These are phyloP conservation scores for Pinus taeda DNA, from an alignment of 75 land plant genomes.

Conservation along the genomic window DNA sequence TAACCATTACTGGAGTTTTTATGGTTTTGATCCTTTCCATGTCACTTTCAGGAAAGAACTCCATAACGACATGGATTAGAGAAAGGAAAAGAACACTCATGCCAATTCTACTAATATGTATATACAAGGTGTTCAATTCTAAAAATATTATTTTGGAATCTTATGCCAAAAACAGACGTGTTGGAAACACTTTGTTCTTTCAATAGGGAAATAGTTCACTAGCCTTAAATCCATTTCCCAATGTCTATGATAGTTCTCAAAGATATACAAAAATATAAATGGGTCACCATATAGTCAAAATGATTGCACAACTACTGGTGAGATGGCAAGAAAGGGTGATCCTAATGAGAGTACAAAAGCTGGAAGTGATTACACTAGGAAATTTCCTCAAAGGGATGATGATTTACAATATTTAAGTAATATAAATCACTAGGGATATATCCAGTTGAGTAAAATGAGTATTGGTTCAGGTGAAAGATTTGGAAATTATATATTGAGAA, in stretches of 20 bases:
- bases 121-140: too few species aligned
- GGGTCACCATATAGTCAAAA: constrained; percentile 1
- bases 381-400: neutral
- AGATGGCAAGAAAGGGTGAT: constrained; percentile 1
- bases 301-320: neutral
- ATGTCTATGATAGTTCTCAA: neutral
- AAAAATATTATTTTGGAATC: neutral
- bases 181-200: neutral
- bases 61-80: too few species aligned
- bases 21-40: too few species aligned
- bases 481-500: neutral
- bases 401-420: neutral
- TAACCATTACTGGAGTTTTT: too few species aligned
- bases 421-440: constrained; percentile 2
- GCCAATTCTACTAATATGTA: too few species aligned
- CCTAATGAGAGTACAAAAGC: neutral
- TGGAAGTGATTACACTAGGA: neutral
- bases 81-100: too few species aligned
- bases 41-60: too few species aligned
- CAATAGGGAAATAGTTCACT: constrained; percentile 1
- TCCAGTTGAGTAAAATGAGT: too few species aligned
- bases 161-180: too few species aligned
- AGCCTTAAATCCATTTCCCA: constrained; percentile 8
- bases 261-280: neutral
- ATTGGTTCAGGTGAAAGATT: neutral